Percentiles rank a stretch among this genome's conserved stretches.
These are phyloP conservation scores for Microdochium trichocladiopsis DNA, from an alignment of 2,329 filamentous ascomycete species.

Conservation along the genomic window DNA sequence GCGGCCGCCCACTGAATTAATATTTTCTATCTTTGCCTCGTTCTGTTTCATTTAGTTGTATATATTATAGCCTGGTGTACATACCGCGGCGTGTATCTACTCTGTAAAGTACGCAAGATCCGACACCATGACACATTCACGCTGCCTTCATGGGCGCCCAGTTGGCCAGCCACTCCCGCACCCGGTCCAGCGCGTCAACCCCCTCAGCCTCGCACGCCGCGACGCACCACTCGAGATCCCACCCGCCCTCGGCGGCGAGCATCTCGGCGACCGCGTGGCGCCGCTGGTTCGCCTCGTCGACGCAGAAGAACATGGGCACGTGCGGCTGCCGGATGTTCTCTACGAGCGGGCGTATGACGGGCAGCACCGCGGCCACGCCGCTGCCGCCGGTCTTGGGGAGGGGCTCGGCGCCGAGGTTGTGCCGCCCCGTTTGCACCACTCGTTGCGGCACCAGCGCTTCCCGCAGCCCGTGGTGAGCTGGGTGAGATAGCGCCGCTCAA, in stretches of 20 bases:
- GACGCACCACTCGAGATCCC: conserved; percentile 66
- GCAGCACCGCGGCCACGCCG: conserved; percentile 60
- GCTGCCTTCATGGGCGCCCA: conserved; percentile 63
- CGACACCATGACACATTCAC: too few species aligned
- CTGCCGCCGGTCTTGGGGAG: conserved; percentile 13
- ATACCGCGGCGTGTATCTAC: too few species aligned
- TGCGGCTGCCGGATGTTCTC: conserved; percentile 40
- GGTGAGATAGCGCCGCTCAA: conserved; percentile 79
- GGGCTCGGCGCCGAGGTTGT: conserved; percentile 50
- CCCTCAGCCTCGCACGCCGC: conserved; percentile 60
- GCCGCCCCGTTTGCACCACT: conserved; percentile 78
- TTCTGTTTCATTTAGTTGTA: too few species aligned
- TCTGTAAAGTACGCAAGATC: too few species aligned
- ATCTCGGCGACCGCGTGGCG: conserved; percentile 65
- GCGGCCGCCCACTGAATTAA: too few species aligned
- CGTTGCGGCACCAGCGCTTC: conserved; percentile 75
- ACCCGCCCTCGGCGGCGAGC: conserved; percentile 62
- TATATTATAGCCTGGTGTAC: too few species aligned
- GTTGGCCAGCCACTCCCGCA: conserved; percentile 73
- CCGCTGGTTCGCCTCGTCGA: conserved; percentile 75
- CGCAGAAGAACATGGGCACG: conserved; percentile 70
- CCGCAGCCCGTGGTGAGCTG: conserved; percentile 85
- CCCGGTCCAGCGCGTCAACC: conserved; percentile 43
- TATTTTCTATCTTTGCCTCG: too few species aligned
- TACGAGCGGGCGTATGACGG: conserved; percentile 64